Percentiles rank a stretch among this genome's conserved stretches.
Evolutionary conservation across 202 grass and related monocot species (phyloP).

Genomic region (Dendrocalamus latiflorus): DNA sequence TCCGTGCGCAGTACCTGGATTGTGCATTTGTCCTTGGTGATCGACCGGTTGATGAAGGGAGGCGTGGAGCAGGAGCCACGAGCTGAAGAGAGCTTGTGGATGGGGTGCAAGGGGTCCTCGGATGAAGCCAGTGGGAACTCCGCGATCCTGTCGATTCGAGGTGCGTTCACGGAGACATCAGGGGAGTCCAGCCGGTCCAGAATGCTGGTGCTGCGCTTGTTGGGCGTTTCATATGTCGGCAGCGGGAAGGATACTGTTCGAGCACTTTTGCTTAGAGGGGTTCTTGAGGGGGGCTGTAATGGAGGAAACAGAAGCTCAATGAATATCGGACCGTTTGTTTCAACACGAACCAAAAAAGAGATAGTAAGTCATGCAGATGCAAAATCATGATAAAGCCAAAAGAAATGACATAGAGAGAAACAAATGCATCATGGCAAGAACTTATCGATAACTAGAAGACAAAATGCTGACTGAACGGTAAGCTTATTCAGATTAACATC

Average conservation of each 20-base stretch:
- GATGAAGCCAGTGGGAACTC: slow-evolving; percentile 86
- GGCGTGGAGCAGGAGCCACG: slow-evolving; percentile 51
- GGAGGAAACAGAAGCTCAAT: neutral
- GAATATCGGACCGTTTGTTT: too few species aligned
- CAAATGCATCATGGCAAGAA: neutral
- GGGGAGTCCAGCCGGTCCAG: slow-evolving; percentile 58
- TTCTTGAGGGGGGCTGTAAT: slow-evolving; percentile 34
- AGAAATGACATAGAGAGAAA: too few species aligned
- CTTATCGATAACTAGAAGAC: neutral
- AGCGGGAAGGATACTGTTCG: slow-evolving; percentile 59
- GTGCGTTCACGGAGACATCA: slow-evolving; percentile 76
- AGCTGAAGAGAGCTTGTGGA: slow-evolving; percentile 35
- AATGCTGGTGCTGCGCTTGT: slow-evolving; percentile 36
- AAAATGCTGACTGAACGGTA: neutral
- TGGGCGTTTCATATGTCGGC: slow-evolving; percentile 39
- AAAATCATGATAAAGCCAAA: too few species aligned
- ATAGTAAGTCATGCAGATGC: too few species aligned
- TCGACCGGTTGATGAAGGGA: slow-evolving; percentile 54
- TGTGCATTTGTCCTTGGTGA: slow-evolving; percentile 94
- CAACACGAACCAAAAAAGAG: too few species aligned
- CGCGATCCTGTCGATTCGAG: slow-evolving; percentile 80
- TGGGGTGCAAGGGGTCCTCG: slow-evolving; percentile 50
- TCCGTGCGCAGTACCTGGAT: slow-evolving; percentile 60
- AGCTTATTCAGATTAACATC: neutral
- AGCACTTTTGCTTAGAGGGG: slow-evolving; percentile 30